Evolutionary conservation across 805 yeast species (phyloP), one percentile per base, ranked within the genome.

Genomic region (Metschnikowia koreensis): DNA sequence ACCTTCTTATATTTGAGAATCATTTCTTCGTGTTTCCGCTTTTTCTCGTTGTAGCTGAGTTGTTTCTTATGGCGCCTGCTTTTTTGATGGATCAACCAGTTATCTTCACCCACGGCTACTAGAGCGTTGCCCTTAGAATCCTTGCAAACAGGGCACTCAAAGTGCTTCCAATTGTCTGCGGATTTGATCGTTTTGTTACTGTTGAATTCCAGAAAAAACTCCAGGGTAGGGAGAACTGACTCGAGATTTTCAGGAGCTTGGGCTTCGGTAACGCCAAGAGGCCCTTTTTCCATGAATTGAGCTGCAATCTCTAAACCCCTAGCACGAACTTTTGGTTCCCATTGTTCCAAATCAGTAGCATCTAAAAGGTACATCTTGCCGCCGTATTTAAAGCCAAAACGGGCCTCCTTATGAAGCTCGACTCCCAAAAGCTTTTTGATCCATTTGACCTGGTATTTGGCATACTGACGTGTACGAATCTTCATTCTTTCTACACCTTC

Each of bases 381-480:
- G 0, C 89, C 89, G 46, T 83, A 74, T 33, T 77, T 66, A 63
- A 71, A 81, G 22, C 68, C 64, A 51, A 74, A 76, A 15, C 73
- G 55, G 0, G 68, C 58, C 55, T 82, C 87, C 48, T 74, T 74
- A 16, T 67, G 65, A 16, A 85, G 65, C 66, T 86, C 91, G 0
- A 83, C 81, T 0, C 84, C 76, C 12, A 94, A 68, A 52, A 83
- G 74, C 58, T 86, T 88, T 45, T 79, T 77, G 55, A 94, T 91
- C 97, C 98, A 94, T 65, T 90, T 91, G 11, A 90, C 83, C 65
- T 94, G 99, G 55, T 80, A 80, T 55, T 84, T 85, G 0, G 98
- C 96, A 67, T 94, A 94, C 61, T 86, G 87, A 49, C 96, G 71
- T 0, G 99, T 94, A 40, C 86, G 75, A 0, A 81, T 69, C 64